Base-by-base conservation (phyloP, 2,329 filamentous ascomycete species). In the Fusarium sp. region DNA sequence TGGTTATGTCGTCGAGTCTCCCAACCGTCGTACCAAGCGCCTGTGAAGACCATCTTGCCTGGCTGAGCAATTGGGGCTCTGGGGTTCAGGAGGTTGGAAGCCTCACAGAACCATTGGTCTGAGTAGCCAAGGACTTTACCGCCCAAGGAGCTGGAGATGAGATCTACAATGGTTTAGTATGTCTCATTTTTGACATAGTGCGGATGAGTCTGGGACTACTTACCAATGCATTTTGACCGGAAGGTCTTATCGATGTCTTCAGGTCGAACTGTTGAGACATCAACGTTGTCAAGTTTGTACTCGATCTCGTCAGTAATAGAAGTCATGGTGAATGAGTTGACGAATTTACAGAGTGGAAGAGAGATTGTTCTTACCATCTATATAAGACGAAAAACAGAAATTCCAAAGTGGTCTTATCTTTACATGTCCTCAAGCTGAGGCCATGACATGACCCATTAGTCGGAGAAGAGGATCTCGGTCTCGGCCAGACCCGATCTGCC, bases 1-100 rank as follows among this genome's bases (percentile, higher is more conserved):
- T 82, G 75, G 78, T 91, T 91, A 81, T 91, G 89, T 69, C 89
- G 82, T 52, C 89, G 82, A 14, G 89, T 91, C 79, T 91, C 89
- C 88, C 88, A 91, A 54, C 89, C 89, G 74, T 91, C 89, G 75
- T 90, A 91, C 89, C 89, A 91, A 46, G 89, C 89, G 50, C 89
- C 89, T 2, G 89, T 86, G 74, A 86, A 90, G 60, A 91, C 88
- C 85, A 91, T 91, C 79, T 90, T 90, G 65, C 89, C 89, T 3
- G 85, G 85, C 75, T 89, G 85, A 67, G 85, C 83, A 77, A 91
- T 87, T 39, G 89, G 89, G 30, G 88, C 77, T 25, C 84, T 88
- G n/a, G 88, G 87, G 30, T 85, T 91, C 66, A 91, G 77, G 60
- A 91, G 83, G 77, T 91, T 91, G 61, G 81, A 75, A 23, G 89